These are phyloP conservation scores for Boechera stricta DNA, from an alignment of 345 rosid genomes.

Conservation along the genomic window DNA sequence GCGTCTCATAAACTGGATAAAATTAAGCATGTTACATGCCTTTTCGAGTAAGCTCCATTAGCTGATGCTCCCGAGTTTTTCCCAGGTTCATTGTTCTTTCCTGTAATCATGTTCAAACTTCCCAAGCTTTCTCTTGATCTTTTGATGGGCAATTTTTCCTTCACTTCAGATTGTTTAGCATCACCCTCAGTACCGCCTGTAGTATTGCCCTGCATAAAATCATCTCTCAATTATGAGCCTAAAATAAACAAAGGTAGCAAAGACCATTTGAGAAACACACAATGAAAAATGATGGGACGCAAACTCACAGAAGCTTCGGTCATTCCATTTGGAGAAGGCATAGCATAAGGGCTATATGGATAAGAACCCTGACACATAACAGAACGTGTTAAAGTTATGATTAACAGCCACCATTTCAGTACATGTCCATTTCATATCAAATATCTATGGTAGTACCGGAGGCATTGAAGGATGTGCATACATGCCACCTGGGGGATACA, in stretches of 20 bases:
- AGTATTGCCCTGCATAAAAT: slow-evolving; percentile 68
- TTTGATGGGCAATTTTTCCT: slow-evolving; percentile 96
- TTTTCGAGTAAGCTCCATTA: slow-evolving; percentile 85
- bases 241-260: slow-evolving; percentile 21
- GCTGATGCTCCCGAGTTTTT: slow-evolving; percentile 78
- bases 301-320: slow-evolving; percentile 79
- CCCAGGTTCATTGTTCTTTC: slow-evolving; percentile 74
- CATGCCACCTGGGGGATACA: slow-evolving; percentile 98
- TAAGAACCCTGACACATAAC: slow-evolving; percentile 75
- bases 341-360: slow-evolving; percentile 95
- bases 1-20: not conserved
- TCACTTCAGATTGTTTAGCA: slow-evolving; percentile 76
- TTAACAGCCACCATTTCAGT: slow-evolving; percentile 11
- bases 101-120: slow-evolving; percentile 89
- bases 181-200: slow-evolving; percentile 75
- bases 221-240: slow-evolving; percentile 33
- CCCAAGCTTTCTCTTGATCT: slow-evolving; percentile 99
- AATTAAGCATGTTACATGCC: slow-evolving; percentile 54
- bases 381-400: slow-evolving; percentile 16
- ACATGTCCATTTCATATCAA: slow-evolving; percentile 23
- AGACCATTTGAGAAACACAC: slow-evolving; percentile 26
- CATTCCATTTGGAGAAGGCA: slow-evolving; percentile 93
- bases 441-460: slow-evolving; percentile 60
- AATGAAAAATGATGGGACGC: slow-evolving; percentile 10
- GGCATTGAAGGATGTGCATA: slow-evolving; percentile 95